phyloP scores from a whole-genome alignment of 164 flowering plant genomes.

The Vitis vinifera region DNA sequence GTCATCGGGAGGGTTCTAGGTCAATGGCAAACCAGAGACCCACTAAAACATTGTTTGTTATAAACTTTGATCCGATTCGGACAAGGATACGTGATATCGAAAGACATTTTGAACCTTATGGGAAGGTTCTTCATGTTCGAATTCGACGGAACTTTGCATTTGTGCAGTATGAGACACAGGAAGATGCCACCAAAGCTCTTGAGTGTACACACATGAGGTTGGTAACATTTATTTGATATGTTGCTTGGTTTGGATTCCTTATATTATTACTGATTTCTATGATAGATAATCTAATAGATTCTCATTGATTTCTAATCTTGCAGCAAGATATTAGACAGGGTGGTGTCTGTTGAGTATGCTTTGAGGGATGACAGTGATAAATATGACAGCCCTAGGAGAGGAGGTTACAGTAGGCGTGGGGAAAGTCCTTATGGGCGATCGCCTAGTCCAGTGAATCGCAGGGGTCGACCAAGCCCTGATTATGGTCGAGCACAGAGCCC shows the following conservation, averaged over 20 bases:
- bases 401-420: slow-evolving; percentile 41
- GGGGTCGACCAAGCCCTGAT: slow-evolving; percentile 53
- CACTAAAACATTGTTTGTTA: slow-evolving; percentile 85
- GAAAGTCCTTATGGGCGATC: slow-evolving; percentile 55
- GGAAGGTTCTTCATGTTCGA: slow-evolving; percentile 70
- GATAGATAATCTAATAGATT: neutral
- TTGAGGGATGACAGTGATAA: slow-evolving; percentile 74
- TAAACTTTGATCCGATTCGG: slow-evolving; percentile 77
- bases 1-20: slow-evolving; percentile 58
- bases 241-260: neutral
- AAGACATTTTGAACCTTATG: slow-evolving; percentile 84
- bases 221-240: neutral
- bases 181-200: slow-evolving; percentile 92
- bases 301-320: slow-evolving; percentile 1
- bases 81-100: slow-evolving; percentile 75
- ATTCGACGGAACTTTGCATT: slow-evolving; percentile 89
- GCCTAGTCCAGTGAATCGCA: slow-evolving; percentile 47
- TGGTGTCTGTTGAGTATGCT: slow-evolving; percentile 95
- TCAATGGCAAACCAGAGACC: slow-evolving; percentile 68
- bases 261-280: neutral
- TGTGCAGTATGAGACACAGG: slow-evolving; percentile 88
- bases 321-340: slow-evolving; percentile 89
- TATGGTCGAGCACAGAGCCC: slow-evolving; percentile 60
- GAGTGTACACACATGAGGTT: slow-evolving; percentile 89
- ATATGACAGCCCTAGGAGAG: slow-evolving; percentile 65